These are phyloP conservation scores for Trichosporon sp. DNA, from an alignment of 1,284 basidiomycete genomes.

Conservation along the genomic window DNA sequence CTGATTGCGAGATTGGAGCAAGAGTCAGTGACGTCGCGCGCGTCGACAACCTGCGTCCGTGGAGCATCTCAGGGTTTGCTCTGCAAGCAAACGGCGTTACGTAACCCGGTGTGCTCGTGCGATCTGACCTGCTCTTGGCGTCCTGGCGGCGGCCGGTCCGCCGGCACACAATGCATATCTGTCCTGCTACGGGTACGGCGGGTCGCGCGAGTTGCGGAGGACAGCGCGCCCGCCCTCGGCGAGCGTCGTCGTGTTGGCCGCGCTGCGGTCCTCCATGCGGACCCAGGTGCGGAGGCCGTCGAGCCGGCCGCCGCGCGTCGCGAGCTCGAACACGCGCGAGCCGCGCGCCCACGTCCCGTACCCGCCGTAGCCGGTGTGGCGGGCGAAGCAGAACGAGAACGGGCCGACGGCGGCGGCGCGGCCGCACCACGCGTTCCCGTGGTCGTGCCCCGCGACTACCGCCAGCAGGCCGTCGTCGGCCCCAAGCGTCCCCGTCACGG, in stretches of 20 bases:
- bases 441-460: constrained; percentile 27
- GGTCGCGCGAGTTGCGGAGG: constrained; percentile 9
- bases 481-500: constrained; percentile 4
- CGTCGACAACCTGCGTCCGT: neutral
- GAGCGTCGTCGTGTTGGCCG: constrained; percentile 12
- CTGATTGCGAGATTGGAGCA: too few relatives aligned
- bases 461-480: constrained; percentile 13
- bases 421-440: constrained; percentile 30
- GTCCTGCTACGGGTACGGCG: neutral
- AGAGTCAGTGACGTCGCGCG: too few relatives aligned
- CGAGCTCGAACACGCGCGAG: constrained; percentile 5
- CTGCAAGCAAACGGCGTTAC: too few relatives aligned
- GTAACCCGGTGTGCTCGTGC: too few relatives aligned
- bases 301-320: neutral
- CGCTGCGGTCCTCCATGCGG: constrained; percentile 11
- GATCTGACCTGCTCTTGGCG: too few relatives aligned
- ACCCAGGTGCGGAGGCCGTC: constrained; percentile 9
- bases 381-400: constrained; percentile 15
- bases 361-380: constrained; percentile 16
- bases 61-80: too few relatives aligned
- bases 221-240: neutral
- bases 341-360: constrained; percentile 16
- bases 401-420: constrained; percentile 10
- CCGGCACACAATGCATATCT: neutral
- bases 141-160: neutral